These are phyloP conservation scores for Erysimum cheiri DNA, from an alignment of 441 rosid species.

Conservation along the genomic window DNA sequence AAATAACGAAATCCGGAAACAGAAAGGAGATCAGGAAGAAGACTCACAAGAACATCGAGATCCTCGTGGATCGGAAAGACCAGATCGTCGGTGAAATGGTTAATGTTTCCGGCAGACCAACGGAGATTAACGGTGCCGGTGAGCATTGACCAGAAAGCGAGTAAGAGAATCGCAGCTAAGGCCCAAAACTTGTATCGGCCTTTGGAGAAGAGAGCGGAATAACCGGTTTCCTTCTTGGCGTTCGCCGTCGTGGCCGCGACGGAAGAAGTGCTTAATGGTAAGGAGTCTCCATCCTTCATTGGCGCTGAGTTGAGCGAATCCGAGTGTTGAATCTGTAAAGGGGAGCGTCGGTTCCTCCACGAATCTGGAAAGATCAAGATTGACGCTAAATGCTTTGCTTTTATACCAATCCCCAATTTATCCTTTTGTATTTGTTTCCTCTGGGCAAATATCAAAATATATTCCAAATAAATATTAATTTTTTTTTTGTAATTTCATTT, in stretches of 20 bases:
- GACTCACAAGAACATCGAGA: conserved; percentile 65
- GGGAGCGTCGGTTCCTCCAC: conserved; percentile 27
- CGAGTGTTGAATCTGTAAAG: conserved; percentile 29
- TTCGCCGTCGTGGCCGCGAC: conserved; percentile 30
- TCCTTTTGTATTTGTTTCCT: not conserved
- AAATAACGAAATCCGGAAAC: not conserved
- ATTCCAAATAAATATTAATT: too few species aligned
- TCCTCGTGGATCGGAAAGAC: conserved; percentile 53
- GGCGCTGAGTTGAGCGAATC: conserved; percentile 26
- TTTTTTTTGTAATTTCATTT: too few species aligned
- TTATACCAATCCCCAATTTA: conserved; percentile 2
- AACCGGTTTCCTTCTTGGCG: conserved; percentile 50
- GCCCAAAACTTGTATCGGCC: conserved; percentile 67
- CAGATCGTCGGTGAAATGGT: conserved; percentile 46
- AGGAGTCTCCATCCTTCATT: conserved; percentile 50
- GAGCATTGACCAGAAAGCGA: conserved; percentile 79
- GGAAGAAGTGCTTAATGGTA: conserved; percentile 37
- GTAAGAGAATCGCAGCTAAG: conserved; percentile 60
- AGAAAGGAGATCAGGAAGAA: conserved; percentile 13
- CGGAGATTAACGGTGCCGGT: conserved; percentile 75
- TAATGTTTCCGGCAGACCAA: conserved; percentile 65
- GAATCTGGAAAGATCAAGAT: conserved; percentile 25
- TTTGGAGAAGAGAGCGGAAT: conserved; percentile 47
- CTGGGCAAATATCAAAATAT: too few species aligned
- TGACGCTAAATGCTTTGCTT: not conserved